phyloP scores from a whole-genome alignment of 2,329 filamentous ascomycete genomes.

The Cercospora sp. region DNA sequence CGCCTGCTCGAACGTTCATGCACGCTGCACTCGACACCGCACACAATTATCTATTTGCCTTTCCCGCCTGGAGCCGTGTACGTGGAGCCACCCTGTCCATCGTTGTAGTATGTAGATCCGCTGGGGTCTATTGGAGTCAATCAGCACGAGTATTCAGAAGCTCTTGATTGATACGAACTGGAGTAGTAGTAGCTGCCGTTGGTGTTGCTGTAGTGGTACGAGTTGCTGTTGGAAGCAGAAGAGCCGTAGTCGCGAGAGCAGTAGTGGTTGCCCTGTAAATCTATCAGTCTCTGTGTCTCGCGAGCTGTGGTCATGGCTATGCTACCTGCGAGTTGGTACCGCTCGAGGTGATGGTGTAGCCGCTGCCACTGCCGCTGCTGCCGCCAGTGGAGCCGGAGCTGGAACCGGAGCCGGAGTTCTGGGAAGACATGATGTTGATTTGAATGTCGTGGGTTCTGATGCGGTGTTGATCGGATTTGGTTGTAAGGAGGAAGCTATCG shows the following conservation, averaged over 20 bases:
- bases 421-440: conserved; percentile 15
- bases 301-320: conserved; percentile 21
- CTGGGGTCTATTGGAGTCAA: conserved; percentile 39
- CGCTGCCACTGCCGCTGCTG: conserved; percentile 44
- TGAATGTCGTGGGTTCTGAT: not conserved
- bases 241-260: conserved; percentile 65
- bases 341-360: conserved; percentile 45
- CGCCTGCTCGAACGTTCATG: not conserved
- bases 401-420: conserved; percentile 10
- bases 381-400: conserved; percentile 11
- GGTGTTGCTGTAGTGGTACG: conserved; percentile 68
- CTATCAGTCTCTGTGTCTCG: not conserved
- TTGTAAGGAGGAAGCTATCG: not conserved
- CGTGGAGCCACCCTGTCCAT: conserved; percentile 57
- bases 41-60: conserved; percentile 6
- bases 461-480: not conserved
- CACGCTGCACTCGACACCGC: not conserved
- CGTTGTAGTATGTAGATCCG: conserved; percentile 68
- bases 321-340: conserved; percentile 64
- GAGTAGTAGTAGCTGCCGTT: conserved; percentile 65
- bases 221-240: conserved; percentile 57
- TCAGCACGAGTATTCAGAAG: not conserved
- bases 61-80: conserved; percentile 57
- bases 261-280: conserved; percentile 64
- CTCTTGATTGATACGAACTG: conserved; percentile 53